Base-by-base conservation (phyloP, 208 protist genomes). In the Trypanosoma brucei region DNA sequence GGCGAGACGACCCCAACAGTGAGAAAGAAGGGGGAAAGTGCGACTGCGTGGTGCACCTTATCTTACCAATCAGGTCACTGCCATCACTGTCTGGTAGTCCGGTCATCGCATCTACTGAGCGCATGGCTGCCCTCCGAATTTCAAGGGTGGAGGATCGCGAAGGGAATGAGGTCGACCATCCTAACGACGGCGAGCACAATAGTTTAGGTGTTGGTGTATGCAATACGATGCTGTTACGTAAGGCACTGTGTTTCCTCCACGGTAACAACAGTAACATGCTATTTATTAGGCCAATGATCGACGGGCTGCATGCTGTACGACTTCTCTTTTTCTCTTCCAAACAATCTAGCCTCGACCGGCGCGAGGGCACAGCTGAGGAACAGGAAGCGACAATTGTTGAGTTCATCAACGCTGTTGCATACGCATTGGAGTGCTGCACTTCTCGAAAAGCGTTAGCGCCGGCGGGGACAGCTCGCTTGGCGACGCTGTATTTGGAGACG, bases 371-470 rank as follows among this genome's bases (percentile, higher is more conserved):
- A 11, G 2, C 55, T 42, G 9, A 58, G 13, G 60, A 72, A 33
- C 59, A 37, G 3, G 67, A 67, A 34, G 33, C 46, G 0, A 55
- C 46, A 8, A 53, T 72, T 61, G 54, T 56, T 5, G 67, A 65
- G 22, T 58, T 72, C 35, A 37, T 59, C 22, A 39, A 54, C 33
- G 55, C 46, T 5, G 2, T 72, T 9, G 31, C 46, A 34, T 62
- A 66, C 40, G 40, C 67, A 11, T 62, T 59, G 53, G 38, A 56
- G 22, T 62, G 67, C 14, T 72, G 67, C 48, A 33, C 60, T 45
- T 55, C 48, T 31, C 31, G 45, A 31, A 2, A 13, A 30, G 22
- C 9, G 4, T 42, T 31, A 31, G 11, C 11, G 1, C 34, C 58
- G 2, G 7, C 38, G n/a, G 48, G n/a, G 22, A 1, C 1, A 46